Evolutionary conservation across 441 rosid genomes (phyloP), one percentile per base, ranked within the genome.

Genomic region (Pelargonium fulgidum): DNA sequence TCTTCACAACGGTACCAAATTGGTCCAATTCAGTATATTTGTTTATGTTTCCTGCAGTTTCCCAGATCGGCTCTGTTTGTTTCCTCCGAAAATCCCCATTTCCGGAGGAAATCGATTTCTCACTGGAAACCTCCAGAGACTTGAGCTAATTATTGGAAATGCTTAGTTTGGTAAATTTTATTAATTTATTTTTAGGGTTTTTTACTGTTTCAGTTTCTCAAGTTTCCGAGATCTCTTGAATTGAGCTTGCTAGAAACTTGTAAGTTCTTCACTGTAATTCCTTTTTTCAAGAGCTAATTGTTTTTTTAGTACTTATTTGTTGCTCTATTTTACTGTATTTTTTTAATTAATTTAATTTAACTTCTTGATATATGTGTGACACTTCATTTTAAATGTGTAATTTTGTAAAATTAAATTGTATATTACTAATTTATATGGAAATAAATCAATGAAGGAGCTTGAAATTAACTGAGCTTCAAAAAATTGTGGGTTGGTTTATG

Each of bases 171-270:
- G 52, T 64, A n/a, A 22, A 67, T 67, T 9, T 42, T 59, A 26
- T 36, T 17, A 7, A 4, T 48, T 4, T 9, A 6, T 36, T 0
- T 13, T 26, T 19, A 12, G 24, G 11, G 7, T 17, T 79, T 54
- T 22, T 79, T 54, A 41, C 74, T 66, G 48, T 33, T 67, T 62
- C 65, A 62, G 62, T 59, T 63, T 9, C 66, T 71, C 59, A 41
- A 62, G 24, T 73, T 12, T 68, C 29, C 58, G 65, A 62, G 80
- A 78, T 83, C 79, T 76, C 42, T 78, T 33, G 61, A 67, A 47
- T 78, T 33, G 64, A 67, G 68, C 79, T 75, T 59, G 71, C 12
- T 19, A 48, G 69, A 45, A 70, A 39, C 64, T 50, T 72, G 80
- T 75, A 73, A 79, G 72, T n/a, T 64, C 13, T 39, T 42, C 17